phyloP scores from a whole-genome alignment of 2,329 filamentous ascomycete species.

The Thelonectria rubi region DNA sequence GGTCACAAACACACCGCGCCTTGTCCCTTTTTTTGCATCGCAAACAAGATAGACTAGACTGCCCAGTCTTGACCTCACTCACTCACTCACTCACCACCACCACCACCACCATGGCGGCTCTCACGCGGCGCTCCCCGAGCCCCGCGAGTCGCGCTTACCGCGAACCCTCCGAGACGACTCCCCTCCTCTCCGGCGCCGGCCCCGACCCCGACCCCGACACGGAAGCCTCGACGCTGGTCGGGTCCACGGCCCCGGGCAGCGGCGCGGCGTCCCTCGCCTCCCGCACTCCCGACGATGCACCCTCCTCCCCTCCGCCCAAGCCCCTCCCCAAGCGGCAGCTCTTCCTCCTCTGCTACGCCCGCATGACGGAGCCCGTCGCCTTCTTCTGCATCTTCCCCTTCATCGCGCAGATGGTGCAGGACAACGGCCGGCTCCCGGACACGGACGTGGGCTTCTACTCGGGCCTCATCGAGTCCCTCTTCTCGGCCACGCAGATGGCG shows the following conservation, averaged over 20 bases:
- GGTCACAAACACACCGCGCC: not conserved
- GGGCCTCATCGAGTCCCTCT: conserved; percentile 78
- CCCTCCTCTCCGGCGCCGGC: conserved; percentile 27
- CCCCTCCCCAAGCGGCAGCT: conserved; percentile 67
- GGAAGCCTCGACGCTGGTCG: conserved; percentile 39
- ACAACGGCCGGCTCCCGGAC: conserved; percentile 67
- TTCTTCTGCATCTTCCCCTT: conserved; percentile 87
- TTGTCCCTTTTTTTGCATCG: not conserved
- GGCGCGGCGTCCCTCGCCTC: conserved; percentile 18
- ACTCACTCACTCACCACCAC: too few species aligned
- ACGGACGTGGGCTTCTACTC: conserved; percentile 82
- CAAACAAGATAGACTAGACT: too few species aligned
- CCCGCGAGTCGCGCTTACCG: conserved; percentile 5
- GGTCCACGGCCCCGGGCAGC: conserved; percentile 29
- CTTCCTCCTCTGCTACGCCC: conserved; percentile 75
- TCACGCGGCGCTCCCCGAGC: conserved; percentile 15
- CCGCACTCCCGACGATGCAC: conserved; percentile 22
- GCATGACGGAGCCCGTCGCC: conserved; percentile 79
- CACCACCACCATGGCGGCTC: conserved; percentile 27
- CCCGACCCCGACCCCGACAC: conserved; percentile 37
- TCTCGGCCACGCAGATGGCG: conserved; percentile 78
- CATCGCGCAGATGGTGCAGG: conserved; percentile 78
- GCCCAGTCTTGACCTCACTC: too few species aligned
- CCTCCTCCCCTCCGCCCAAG: conserved; percentile 13
- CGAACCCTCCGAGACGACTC: conserved; percentile 34